Evolutionary conservation across 106 monocot genomes (phyloP).

Genomic region (Phalaenopsis aphrodite): DNA sequence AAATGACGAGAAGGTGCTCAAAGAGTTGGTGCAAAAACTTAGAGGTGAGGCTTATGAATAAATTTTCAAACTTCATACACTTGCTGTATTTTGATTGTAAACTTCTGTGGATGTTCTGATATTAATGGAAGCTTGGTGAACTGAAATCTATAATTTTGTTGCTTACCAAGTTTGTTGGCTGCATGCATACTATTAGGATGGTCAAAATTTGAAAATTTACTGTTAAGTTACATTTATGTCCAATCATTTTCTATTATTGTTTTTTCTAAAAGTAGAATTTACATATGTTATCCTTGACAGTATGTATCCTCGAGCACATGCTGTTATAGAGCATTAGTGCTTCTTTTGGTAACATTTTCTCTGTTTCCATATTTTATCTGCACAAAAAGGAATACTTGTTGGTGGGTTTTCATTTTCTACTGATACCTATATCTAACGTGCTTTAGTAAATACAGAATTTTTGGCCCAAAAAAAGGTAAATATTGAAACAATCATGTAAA

Average conservation of each 20-base stretch:
- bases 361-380: background rate
- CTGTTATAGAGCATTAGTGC: background rate
- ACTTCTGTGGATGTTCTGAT: background rate
- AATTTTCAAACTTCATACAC: background rate
- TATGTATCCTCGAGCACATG: background rate
- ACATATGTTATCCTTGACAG: background rate
- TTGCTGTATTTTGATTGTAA: conserved; percentile 1
- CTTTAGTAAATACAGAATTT: background rate
- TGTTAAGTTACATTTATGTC: background rate
- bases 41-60: conserved; percentile 46
- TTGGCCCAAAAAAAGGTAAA: background rate
- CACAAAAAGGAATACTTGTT: background rate
- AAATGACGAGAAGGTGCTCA: conserved; percentile 72
- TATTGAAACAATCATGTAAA: background rate
- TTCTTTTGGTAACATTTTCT: background rate
- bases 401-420: background rate
- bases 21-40: conserved; percentile 74
- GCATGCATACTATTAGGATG: background rate
- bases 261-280: background rate
- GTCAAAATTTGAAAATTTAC: background rate
- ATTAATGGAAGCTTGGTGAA: background rate
- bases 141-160: background rate
- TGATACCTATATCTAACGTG: background rate
- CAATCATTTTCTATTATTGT: background rate
- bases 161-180: background rate